Conservation (phyloP, 257 asterid species). For the Solanum tarijense region DNA sequence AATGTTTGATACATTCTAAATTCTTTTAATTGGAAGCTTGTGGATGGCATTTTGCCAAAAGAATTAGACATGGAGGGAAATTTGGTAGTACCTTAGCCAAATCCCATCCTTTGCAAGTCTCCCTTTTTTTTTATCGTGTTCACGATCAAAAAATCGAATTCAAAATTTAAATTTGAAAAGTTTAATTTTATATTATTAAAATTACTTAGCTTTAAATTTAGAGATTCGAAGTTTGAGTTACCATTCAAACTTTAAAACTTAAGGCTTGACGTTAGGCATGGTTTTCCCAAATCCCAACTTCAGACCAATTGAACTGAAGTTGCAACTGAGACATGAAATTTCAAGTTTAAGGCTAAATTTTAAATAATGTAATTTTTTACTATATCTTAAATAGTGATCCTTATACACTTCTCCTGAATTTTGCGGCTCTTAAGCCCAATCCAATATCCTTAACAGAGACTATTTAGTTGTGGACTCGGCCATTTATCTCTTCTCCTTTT, state of each 20-base stretch:
- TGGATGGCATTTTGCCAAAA: not conserved
- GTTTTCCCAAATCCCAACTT: not conserved
- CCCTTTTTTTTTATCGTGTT: not conserved
- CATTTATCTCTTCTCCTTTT: not conserved
- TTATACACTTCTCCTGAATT: not conserved
- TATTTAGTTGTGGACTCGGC: not conserved
- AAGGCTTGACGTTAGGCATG: too few relatives aligned
- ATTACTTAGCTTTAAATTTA: not conserved
- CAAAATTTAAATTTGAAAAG: too few relatives aligned
- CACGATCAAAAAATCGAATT: accelerated
- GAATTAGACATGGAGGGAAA: not conserved
- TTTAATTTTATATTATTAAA: too few relatives aligned
- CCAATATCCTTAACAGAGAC: not conserved
- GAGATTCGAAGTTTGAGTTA: not conserved
- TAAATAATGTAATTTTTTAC: not conserved
- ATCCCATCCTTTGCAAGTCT: not conserved
- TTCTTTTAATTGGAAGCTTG: not conserved
- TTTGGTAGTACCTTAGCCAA: not conserved
- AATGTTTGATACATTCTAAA: not conserved
- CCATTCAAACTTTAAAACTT: too few relatives aligned
- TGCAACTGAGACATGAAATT: not conserved
- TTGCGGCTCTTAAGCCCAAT: not conserved
- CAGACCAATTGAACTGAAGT: not conserved
- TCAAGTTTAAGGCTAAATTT: not conserved
- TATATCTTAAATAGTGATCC: not conserved